A percentile compares a stretch with the other conserved stretches of the same genome.
Evolutionary conservation across 345 rosid species (phyloP).

Genomic region (Eucalyptus pauciflora): DNA sequence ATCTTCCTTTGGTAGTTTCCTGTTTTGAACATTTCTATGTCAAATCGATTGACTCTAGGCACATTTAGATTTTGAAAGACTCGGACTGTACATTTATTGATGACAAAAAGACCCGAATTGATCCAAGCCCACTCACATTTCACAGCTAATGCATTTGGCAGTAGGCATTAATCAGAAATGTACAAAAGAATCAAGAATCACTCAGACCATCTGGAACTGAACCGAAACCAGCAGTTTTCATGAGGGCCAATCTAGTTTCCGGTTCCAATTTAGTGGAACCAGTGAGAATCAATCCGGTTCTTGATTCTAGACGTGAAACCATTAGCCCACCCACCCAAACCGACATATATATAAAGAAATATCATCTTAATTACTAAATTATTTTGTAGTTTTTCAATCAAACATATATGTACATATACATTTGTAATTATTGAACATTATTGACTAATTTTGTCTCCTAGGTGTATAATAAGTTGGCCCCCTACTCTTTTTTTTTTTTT

Average conservation of each 20-base stretch:
- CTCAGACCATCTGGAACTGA: fast-evolving
- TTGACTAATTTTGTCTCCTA: no score
- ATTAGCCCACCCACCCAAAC: fast-evolving
- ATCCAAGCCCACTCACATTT: not conserved
- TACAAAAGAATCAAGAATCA: fast-evolving
- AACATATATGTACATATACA: no score
- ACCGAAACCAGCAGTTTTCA: fast-evolving
- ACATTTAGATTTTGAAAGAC: not conserved
- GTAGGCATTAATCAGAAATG: fast-evolving
- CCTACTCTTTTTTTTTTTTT: no score
- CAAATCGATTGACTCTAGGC: not conserved
- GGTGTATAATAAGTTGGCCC: no score
- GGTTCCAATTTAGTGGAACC: no score
- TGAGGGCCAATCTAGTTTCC: fast-evolving
- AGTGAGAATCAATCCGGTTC: fast-evolving
- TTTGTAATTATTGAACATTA: no score
- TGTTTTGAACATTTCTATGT: not conserved
- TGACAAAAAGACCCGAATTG: not conserved
- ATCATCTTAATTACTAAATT: no score
- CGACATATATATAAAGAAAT: no score
- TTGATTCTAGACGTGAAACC: no score
- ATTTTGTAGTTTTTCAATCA: no score
- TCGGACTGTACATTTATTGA: no score
- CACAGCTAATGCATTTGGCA: not conserved
- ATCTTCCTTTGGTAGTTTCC: not conserved